These are phyloP conservation scores for Zygosaccharomyces pseudobailii DNA, from an alignment of 1,139 yeast species.

Conservation along the genomic window DNA sequence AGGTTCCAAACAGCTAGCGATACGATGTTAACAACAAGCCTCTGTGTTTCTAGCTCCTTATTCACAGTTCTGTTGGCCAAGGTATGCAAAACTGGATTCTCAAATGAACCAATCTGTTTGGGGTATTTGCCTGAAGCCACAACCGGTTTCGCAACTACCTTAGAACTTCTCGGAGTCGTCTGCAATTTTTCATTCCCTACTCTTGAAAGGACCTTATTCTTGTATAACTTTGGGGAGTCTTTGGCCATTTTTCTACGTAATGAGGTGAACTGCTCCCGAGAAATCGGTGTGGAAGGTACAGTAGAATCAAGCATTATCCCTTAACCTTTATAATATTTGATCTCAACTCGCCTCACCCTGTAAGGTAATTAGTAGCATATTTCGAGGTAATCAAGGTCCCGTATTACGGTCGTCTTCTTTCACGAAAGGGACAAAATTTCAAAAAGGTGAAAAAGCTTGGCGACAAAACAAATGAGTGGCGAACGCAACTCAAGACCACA, in stretches of 20 bases:
- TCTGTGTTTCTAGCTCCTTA: constrained; percentile 38
- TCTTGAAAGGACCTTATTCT: constrained; percentile 15
- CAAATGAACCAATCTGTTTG: constrained; percentile 22
- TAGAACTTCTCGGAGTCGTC: not conserved
- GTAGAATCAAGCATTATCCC: constrained; percentile 7
- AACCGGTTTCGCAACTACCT: not conserved
- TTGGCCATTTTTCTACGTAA: constrained; percentile 22
- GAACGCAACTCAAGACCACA: not conserved
- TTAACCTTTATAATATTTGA: not conserved
- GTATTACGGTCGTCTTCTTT: not conserved
- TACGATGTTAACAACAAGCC: constrained; percentile 34
- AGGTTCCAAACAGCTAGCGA: constrained; percentile 32
- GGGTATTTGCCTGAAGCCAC: not conserved
- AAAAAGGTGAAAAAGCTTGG: constrained; percentile 3
- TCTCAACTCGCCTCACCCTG: not conserved
- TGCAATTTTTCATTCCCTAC: constrained; percentile 2
- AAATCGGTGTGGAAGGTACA: constrained; percentile 26
- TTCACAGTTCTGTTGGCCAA: constrained; percentile 35
- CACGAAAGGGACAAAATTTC: not conserved
- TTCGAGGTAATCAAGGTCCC: not conserved
- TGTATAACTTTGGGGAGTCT: constrained; percentile 26
- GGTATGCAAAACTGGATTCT: constrained; percentile 34
- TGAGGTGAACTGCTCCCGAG: constrained; percentile 24
- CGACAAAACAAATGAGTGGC: not conserved
- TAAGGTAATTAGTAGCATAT: not conserved